Evolutionary conservation across 1,284 basidiomycete species (phyloP), one percentile per base, ranked within the genome.

Genomic region (Microbotryum violaceum): DNA sequence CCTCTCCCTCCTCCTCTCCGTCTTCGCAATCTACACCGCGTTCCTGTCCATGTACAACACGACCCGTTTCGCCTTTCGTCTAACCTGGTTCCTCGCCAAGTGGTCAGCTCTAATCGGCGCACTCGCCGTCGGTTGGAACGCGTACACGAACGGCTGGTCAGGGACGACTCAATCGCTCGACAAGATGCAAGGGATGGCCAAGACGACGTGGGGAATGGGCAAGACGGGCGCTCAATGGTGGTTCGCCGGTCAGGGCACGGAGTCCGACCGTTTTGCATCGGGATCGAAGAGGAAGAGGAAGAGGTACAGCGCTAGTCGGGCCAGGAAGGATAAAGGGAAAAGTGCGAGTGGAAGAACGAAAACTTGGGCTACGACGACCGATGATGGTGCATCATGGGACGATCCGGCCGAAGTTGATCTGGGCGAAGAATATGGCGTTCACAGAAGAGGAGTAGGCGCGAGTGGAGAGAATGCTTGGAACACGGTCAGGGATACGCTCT

Each of bases 31-130:
- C 12, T 89, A 89, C 74, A 78, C 88, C 66, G 85, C 85, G 3
- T 78, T 89, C 23, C 65, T 83, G 60, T 87, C 83, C 71, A 74
- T 87, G 60, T 87, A 88, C 75, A 83, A 85, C 59, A 87, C 88
- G 6, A 83, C 86, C 18, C 80, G 79, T 23, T 89, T 85, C 83
- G 79, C 86, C 70, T 74, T 89, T 66, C 80, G 85, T 62, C 82
- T 82, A 42, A 77, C 75, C 18, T 73, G 88, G 68, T 86, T 82
- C 78, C 80, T 87, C 70, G 72, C 85, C 68, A 89, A 89, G 74
- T 89, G 87, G 86, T 85, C 84, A 25, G 75, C 78, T 4, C 76
- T 89, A 58, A 66, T 86, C 14, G 80, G 78, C 14, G 74, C 78
- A 3, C 66, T 85, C 8, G 78, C 37, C 20, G 54, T 62, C 1